Evolutionary conservation across 129 eudicot genomes (phyloP).

Genomic region (Flaveria linearis): DNA sequence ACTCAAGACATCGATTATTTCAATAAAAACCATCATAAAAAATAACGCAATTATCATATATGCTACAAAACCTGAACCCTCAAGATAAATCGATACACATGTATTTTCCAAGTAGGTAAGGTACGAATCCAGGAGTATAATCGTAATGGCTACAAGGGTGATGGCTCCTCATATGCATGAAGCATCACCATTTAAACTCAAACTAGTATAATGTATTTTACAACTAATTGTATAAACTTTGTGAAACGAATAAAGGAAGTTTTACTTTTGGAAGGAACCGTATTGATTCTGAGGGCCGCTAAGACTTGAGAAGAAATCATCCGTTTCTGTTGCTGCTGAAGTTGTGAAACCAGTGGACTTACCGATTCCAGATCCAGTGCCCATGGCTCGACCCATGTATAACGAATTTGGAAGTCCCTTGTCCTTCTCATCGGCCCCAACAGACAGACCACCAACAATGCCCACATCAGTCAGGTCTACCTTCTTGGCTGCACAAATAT

Average conservation of each 20-base stretch:
- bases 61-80: no score
- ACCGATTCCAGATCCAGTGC: slow-evolving; percentile 65
- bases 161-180: slow-evolving; percentile 4
- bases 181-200: slow-evolving; percentile 18
- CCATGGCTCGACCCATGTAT: slow-evolving; percentile 80
- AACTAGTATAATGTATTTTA: slow-evolving; percentile 16
- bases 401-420: slow-evolving; percentile 55
- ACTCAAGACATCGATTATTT: no score
- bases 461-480: slow-evolving; percentile 85
- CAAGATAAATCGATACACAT: background rate
- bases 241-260: slow-evolving; percentile 5
- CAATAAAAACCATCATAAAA: no score
- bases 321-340: slow-evolving; percentile 38
- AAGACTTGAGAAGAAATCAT: slow-evolving; percentile 64
- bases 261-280: slow-evolving; percentile 69
- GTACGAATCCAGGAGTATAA: slow-evolving; percentile 18
- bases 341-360: slow-evolving; percentile 49
- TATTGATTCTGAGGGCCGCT: slow-evolving; percentile 56
- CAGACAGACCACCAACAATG: slow-evolving; percentile 75
- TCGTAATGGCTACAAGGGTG: background rate
- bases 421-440: slow-evolving; percentile 58
- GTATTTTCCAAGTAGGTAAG: background rate
- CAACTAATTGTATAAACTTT: background rate
- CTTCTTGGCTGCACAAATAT: slow-evolving; percentile 72
- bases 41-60: no score